phyloP scores from a whole-genome alignment of 352 stramenopile genomes.

The Globisporangium iwayamae region DNA sequence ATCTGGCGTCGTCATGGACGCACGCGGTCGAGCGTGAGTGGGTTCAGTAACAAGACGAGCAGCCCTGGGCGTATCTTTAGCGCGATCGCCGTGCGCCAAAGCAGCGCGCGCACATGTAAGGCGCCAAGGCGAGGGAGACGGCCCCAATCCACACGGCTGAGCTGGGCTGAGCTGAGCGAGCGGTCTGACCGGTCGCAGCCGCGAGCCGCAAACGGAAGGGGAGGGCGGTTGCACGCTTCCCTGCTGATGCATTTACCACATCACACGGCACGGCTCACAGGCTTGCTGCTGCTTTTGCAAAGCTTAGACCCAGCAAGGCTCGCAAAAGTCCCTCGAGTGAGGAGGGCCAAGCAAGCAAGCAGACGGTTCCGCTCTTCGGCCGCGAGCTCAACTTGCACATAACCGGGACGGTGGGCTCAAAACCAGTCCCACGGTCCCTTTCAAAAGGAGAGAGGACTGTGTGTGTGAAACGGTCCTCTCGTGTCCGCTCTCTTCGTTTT shows the following conservation, averaged over 20 bases:
- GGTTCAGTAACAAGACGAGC: not conserved
- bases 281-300: not conserved
- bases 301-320: not conserved
- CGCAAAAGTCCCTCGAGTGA: too few species aligned
- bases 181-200: not conserved
- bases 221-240: slow-evolving; percentile 1
- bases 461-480: not conserved
- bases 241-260: slow-evolving; percentile 11
- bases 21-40: not conserved
- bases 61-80: slow-evolving; percentile 1
- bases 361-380: not conserved
- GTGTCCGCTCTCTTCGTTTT: not conserved
- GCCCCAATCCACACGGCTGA: not conserved
- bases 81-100: not conserved
- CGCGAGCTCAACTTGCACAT: slow-evolving; percentile 9
- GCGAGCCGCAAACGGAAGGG: not conserved
- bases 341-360: not conserved
- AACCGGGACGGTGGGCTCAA: not conserved
- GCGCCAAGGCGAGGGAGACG: not conserved
- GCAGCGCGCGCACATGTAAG: not conserved
- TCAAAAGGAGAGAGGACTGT: not conserved
- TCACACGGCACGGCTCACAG: slow-evolving; percentile 6
- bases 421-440: slow-evolving; percentile 2
- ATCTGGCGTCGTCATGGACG: too few species aligned
- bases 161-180: too few species aligned